Percentiles rank a stretch among this genome's conserved stretches.
Conservation (phyloP, 805 yeast genomes). For the Monosporozyma aquatica region DNA sequence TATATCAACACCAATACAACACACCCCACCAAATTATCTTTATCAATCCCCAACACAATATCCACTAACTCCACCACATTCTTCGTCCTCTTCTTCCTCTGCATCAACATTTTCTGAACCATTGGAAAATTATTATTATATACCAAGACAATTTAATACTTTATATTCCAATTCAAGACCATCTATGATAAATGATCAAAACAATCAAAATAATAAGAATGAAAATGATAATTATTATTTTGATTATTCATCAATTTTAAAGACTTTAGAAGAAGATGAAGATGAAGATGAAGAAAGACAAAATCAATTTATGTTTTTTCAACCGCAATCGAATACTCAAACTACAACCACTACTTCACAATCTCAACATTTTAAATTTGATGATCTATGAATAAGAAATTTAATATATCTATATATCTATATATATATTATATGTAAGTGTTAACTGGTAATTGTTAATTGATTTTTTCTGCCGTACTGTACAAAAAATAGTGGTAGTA, state of each 20-base stretch:
- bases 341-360: no score
- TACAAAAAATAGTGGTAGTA: no score
- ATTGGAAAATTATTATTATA: no score
- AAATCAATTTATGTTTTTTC: no score
- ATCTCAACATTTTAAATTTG: constrained; percentile 1
- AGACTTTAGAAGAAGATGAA: background rate
- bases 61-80: background rate
- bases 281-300: background rate
- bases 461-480: no score
- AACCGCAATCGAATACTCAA: no score
- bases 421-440: background rate
- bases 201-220: background rate
- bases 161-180: no score
- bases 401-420: background rate
- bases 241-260: constrained; percentile 1
- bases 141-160: constrained; percentile 1
- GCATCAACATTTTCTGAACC: background rate
- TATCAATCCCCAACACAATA: background rate
- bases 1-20: background rate
- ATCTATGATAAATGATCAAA: background rate
- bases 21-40: background rate
- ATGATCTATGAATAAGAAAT: background rate
- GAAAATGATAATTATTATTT: background rate
- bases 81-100: background rate
- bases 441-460: background rate